These are phyloP conservation scores for Cladophialophora carrionii DNA, from an alignment of 2,329 filamentous ascomycete genomes.

Conservation along the genomic window DNA sequence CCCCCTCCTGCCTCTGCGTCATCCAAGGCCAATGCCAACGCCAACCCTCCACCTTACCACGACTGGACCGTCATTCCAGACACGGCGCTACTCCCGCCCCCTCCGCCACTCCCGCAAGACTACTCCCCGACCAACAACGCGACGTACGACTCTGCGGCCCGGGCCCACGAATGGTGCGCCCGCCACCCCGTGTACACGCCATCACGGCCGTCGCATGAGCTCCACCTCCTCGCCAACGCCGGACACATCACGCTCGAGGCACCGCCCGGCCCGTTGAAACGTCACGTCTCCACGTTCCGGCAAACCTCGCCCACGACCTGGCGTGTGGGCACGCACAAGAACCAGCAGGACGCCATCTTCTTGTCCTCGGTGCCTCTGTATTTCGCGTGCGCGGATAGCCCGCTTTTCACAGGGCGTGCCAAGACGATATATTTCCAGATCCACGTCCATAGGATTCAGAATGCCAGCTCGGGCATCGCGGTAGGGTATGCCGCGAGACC, in stretches of 20 bases:
- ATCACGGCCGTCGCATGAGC: constrained; percentile 47
- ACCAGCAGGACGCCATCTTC: constrained; percentile 56
- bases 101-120: constrained; percentile 59
- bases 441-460: constrained; percentile 49
- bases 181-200: constrained; percentile 57
- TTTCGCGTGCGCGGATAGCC: constrained; percentile 56
- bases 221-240: constrained; percentile 49
- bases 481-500: constrained; percentile 64
- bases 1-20: constrained; percentile 17
- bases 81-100: constrained; percentile 62
- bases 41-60: constrained; percentile 60
- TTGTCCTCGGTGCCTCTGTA: constrained; percentile 62
- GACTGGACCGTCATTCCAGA: constrained; percentile 66
- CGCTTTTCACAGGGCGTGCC: constrained; percentile 49
- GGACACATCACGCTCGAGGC: constrained; percentile 52
- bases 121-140: constrained; percentile 62
- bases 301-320: constrained; percentile 40
- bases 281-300: constrained; percentile 16
- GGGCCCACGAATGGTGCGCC: constrained; percentile 61
- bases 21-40: constrained; percentile 40
- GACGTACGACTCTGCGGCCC: constrained; percentile 56
- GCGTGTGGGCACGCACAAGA: constrained; percentile 50
- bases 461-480: constrained; percentile 58
- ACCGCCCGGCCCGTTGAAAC: constrained; percentile 38
- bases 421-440: constrained; percentile 66